Base-by-base conservation (phyloP, 192 early-diverging fungal genomes). In the Coemansia sp. region DNA sequence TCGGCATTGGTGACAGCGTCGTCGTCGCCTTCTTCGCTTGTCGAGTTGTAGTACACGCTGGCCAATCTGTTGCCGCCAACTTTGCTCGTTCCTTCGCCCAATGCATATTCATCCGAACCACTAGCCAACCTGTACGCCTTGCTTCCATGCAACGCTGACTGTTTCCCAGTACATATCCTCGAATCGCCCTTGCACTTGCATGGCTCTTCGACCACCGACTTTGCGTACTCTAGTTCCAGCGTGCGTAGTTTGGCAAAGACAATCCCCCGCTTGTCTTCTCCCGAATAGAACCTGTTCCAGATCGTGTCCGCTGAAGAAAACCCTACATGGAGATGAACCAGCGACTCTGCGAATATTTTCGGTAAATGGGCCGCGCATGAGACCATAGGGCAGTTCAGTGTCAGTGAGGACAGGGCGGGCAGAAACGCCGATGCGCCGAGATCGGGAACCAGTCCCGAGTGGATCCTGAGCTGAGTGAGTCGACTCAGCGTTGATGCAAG, bases 221-320 rank as follows among this genome's bases (percentile, higher is more conserved):
- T 60, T 6, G 30, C 41, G 53, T 77, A 77, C 28, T 70, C 64
- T 6, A 77, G 65, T 14, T 59, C 61, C 53, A 77, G 57, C 17
- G 64, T 55, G 8, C 40, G 38, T 7, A 77, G 65, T 4, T 61
- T 55, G 22, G 38, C 59, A 30, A 77, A 77, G 4, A 53, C 40
- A 5, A 77, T 38, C 4, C 22, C 29, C 15, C 40, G 50, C 17
- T 50, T 59, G 8, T 27, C 64, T 14, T 50, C 29, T 15, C 59
- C 37, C 5, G 41, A 50, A 31, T 77, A 77, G 22, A 77, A 77
- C n/a, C 74, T 45, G 38, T 59, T 29, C 74, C 74, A 77, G 13
- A 77, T 66, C 1, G 74, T 56, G 14, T 64, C 56, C 0, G 74
- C 61, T 6, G 74, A 70, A 1, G 74, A 66, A 45, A 77, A 77